Evolutionary conservation across 495 filamentous ascomycete species (phyloP).

Genomic region (Daldinia decipiens): DNA sequence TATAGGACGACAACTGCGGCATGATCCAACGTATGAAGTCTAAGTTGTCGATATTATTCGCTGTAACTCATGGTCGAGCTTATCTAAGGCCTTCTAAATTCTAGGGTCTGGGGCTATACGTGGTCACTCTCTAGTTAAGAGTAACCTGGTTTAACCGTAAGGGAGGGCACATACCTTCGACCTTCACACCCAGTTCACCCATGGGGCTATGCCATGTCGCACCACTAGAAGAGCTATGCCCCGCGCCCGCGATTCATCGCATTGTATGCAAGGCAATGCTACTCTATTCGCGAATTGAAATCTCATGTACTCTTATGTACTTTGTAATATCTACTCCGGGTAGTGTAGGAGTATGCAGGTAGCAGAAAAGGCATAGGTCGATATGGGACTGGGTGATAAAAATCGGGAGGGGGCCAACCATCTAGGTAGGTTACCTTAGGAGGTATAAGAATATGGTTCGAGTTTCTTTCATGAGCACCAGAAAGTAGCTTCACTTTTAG

Average conservation of each 20-base stretch:
- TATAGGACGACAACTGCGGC: slow-evolving; percentile 1
- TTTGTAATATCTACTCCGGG: background rate
- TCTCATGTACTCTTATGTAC: background rate
- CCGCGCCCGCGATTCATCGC: background rate
- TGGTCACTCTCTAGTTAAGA: background rate
- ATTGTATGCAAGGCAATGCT: background rate
- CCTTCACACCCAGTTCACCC: background rate
- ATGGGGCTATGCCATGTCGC: slow-evolving; percentile 6
- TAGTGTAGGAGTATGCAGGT: slow-evolving; percentile 1
- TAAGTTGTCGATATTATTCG: background rate
- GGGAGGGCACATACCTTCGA: background rate
- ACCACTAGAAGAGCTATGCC: background rate
- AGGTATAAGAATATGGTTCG: too few species aligned
- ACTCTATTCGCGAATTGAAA: background rate
- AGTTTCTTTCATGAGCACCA: background rate
- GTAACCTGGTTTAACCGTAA: background rate
- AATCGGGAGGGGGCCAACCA: slow-evolving; percentile 16
- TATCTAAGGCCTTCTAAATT: background rate
- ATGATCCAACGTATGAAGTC: background rate
- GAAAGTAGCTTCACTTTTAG: background rate
- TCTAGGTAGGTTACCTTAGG: background rate
- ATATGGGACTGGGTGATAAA: background rate
- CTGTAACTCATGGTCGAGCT: background rate
- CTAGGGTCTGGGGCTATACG: background rate
- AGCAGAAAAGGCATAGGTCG: background rate